Evolutionary conservation across 768 basidiomycete genomes (phyloP).

Genomic region (Tricholoma furcatifolium): DNA sequence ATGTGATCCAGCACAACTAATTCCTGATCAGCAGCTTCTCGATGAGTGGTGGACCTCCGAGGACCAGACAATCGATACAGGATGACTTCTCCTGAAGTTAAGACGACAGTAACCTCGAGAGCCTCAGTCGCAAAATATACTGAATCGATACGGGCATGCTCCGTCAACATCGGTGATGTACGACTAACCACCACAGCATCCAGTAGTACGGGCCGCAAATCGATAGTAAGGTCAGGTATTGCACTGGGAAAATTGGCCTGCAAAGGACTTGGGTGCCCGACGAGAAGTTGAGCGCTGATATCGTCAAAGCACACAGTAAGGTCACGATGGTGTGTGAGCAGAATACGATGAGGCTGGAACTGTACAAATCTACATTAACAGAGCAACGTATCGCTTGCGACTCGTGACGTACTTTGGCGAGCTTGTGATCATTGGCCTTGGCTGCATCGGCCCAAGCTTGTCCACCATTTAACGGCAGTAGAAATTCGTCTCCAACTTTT

Average conservation of each 20-base stretch:
- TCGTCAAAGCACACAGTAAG: conserved; percentile 73
- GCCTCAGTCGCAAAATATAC: conserved; percentile 54
- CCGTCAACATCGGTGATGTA: conserved; percentile 22
- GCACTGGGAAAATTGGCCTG: conserved; percentile 64
- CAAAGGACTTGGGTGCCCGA: conserved; percentile 48
- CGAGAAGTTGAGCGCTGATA: conserved; percentile 65
- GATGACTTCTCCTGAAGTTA: conserved; percentile 57
- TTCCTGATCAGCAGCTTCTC: conserved; percentile 41
- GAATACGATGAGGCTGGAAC: conserved; percentile 63
- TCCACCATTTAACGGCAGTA: conserved; percentile 49
- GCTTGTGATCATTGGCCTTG: conserved; percentile 46
- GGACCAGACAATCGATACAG: conserved; percentile 40
- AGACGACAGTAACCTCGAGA: conserved; percentile 53
- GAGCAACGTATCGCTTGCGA: neutral
- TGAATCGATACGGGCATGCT: conserved; percentile 37
- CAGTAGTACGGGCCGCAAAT: conserved; percentile 48
- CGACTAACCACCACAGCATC: conserved; percentile 37
- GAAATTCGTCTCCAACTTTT: conserved; percentile 16
- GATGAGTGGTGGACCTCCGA: conserved; percentile 14
- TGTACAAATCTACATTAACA: conserved; percentile 19
- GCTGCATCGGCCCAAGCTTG: conserved; percentile 55
- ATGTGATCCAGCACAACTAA: conserved; percentile 55
- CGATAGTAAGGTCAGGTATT: conserved; percentile 60
- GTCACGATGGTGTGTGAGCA: conserved; percentile 64
- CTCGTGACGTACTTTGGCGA: conserved; percentile 48